Evolutionary conservation across 352 stramenopile genomes (phyloP).

Genomic region (Globisporangium paroecandrum): DNA sequence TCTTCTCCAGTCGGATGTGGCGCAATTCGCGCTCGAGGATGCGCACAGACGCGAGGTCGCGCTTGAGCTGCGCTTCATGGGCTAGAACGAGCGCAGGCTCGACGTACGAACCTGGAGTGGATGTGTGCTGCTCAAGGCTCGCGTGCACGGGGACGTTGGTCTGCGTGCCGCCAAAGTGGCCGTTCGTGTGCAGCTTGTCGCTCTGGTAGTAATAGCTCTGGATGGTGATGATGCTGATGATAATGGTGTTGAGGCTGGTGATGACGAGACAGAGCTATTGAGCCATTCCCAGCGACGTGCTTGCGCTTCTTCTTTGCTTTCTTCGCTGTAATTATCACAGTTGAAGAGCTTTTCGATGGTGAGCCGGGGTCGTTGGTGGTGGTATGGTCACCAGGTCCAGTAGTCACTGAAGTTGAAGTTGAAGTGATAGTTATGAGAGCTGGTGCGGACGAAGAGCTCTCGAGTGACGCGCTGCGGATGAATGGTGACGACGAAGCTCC

Average conservation of each 20-base stretch:
- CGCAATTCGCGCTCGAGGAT: constrained; percentile 53
- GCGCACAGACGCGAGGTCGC: constrained; percentile 37
- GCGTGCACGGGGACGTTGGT: constrained; percentile 10
- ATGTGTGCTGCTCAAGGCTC: constrained; percentile 9
- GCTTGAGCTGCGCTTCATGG: constrained; percentile 41
- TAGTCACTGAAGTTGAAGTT: background rate
- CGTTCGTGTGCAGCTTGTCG: constrained; percentile 17
- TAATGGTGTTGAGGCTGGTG: background rate
- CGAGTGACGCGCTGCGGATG: background rate
- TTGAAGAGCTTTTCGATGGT: background rate
- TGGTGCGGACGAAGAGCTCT: constrained; percentile 9
- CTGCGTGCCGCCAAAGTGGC: constrained; percentile 17
- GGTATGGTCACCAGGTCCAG: background rate
- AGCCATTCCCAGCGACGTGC: constrained; percentile 9
- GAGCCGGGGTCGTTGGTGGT: background rate
- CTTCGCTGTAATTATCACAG: background rate
- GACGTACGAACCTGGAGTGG: constrained; percentile 24
- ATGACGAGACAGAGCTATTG: background rate
- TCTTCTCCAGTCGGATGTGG: constrained; percentile 41
- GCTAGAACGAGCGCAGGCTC: constrained; percentile 39
- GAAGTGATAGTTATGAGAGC: background rate
- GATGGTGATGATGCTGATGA: constrained; percentile 9
- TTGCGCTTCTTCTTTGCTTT: constrained; percentile 29
- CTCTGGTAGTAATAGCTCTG: constrained; percentile 13
- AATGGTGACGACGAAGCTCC: background rate